A percentile compares a stretch with the other conserved stretches of the same genome.
Conservation (phyloP, 2,329 filamentous ascomycete species). For the Chalara sp. region DNA sequence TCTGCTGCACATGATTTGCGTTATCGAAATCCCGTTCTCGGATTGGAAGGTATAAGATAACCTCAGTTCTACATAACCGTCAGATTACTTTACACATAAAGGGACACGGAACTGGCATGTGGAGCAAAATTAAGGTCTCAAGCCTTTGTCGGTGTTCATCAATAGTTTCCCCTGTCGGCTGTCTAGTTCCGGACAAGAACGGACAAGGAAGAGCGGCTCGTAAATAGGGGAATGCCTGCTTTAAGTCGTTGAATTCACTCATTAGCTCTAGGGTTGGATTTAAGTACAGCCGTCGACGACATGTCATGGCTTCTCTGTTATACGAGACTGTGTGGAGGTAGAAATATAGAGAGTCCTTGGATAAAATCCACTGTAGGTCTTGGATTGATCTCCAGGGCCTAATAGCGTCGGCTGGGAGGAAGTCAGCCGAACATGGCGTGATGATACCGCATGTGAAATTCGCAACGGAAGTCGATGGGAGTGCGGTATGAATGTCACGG, state of each 20-base stretch:
- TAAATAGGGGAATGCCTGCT: background rate
- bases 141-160: background rate
- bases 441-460: background rate
- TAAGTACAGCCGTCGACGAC: background rate
- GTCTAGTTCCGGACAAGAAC: background rate
- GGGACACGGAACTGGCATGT: background rate
- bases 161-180: background rate
- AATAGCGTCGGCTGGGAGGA: background rate
- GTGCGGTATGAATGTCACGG: background rate
- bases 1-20: background rate
- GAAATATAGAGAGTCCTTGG: background rate
- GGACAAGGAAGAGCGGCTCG: background rate
- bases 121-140: background rate
- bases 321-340: background rate
- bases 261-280: background rate
- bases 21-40: background rate
- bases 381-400: background rate
- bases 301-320: background rate
- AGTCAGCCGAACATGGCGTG: background rate
- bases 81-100: background rate
- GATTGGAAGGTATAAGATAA: background rate
- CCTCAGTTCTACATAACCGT: background rate
- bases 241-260: background rate
- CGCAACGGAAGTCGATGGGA: background rate
- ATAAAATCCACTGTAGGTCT: background rate